Evolutionary conservation across 306 rosid species (phyloP).

Genomic region (Mimosa pudica): DNA sequence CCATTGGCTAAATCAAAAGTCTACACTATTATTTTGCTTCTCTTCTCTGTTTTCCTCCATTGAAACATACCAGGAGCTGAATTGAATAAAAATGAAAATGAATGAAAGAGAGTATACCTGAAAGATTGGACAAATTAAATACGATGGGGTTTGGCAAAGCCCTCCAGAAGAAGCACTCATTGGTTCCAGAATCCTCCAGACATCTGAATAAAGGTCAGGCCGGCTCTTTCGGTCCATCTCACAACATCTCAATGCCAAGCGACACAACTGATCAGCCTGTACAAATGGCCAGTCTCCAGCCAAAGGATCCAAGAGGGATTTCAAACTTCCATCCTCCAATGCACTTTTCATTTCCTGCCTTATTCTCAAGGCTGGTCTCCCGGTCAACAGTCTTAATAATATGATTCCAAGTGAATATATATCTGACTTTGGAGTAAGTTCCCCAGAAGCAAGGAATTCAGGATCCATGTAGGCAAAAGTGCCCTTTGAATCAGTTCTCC

Average conservation of each 20-base stretch:
- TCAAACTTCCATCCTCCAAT: slow-evolving; percentile 56
- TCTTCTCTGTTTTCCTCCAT: background rate
- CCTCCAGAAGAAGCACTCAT: slow-evolving; percentile 69
- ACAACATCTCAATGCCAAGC: slow-evolving; percentile 79
- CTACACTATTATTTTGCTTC: background rate
- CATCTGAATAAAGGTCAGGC: slow-evolving; percentile 71
- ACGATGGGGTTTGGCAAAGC: slow-evolving; percentile 64
- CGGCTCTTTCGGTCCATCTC: slow-evolving; percentile 61
- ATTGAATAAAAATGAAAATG: slow-evolving; percentile 22
- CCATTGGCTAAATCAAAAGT: background rate
- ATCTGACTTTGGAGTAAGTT: slow-evolving; percentile 80
- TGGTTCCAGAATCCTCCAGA: slow-evolving; percentile 75
- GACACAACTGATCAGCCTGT: slow-evolving; percentile 65
- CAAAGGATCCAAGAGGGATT: slow-evolving; percentile 72
- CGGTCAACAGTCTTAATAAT: slow-evolving; percentile 65
- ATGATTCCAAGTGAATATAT: slow-evolving; percentile 91
- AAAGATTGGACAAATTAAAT: slow-evolving; percentile 79
- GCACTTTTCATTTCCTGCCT: slow-evolving; percentile 57
- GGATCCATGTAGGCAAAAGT: slow-evolving; percentile 80
- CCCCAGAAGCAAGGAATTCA: slow-evolving; percentile 68
- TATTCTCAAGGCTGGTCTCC: slow-evolving; percentile 69
- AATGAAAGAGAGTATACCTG: slow-evolving; percentile 52
- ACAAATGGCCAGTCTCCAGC: slow-evolving; percentile 96
- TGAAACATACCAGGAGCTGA: background rate
- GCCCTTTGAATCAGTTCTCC: slow-evolving; percentile 71